A percentile compares a stretch with the other conserved stretches of the same genome.
Conservation (phyloP, 2,329 filamentous ascomycete species). For the Cercospora sesami region DNA sequence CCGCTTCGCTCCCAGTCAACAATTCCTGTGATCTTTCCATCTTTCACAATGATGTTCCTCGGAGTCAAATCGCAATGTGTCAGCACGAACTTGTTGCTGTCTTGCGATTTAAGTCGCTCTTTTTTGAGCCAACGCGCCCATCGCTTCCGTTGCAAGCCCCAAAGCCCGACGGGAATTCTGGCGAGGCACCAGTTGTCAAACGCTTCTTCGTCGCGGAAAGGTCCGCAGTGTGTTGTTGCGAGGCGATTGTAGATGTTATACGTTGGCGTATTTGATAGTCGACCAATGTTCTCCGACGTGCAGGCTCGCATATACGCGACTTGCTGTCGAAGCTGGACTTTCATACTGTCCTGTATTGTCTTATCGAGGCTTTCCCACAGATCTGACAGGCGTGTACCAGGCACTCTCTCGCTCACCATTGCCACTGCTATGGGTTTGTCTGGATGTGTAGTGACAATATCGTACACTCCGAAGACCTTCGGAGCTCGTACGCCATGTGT, state of each 20-base stretch:
- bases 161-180: neutral
- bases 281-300: neutral
- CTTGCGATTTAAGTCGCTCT: neutral
- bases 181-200: slow-evolving; percentile 3
- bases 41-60: slow-evolving; percentile 27
- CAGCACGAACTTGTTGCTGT: slow-evolving; percentile 18
- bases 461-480: neutral
- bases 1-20: slow-evolving; percentile 31
- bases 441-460: neutral
- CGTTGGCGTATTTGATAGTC: neutral
- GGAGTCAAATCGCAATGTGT: slow-evolving; percentile 29
- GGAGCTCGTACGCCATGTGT: neutral
- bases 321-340: neutral
- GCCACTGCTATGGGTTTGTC: slow-evolving; percentile 2
- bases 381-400: neutral
- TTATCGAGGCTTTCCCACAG: neutral
- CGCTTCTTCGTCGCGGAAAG: neutral
- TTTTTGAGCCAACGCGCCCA: neutral
- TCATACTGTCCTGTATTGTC: neutral
- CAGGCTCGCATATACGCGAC: neutral
- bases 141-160: neutral
- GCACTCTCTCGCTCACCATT: neutral
- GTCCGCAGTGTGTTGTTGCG: neutral
- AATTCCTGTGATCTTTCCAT: slow-evolving; percentile 19
- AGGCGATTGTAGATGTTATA: neutral